phyloP scores from a whole-genome alignment of 768 basidiomycete species.

The Nidularia sp. region DNA sequence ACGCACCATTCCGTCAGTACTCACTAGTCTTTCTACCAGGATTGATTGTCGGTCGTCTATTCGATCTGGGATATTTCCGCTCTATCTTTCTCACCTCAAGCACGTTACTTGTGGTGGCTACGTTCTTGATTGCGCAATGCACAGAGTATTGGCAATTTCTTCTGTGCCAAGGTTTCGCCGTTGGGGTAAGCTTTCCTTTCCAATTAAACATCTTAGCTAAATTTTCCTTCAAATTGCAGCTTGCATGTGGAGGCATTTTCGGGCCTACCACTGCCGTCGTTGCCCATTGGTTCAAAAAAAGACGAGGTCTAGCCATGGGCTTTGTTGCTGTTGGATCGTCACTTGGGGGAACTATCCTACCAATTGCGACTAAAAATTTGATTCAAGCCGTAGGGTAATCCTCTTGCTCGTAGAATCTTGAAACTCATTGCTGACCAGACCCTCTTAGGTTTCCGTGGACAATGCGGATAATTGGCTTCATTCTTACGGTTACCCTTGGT shows the following conservation, averaged over 20 bases:
- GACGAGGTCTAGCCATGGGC: slow-evolving; percentile 59
- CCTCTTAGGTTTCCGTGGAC: slow-evolving; percentile 70
- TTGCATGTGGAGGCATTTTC: slow-evolving; percentile 56
- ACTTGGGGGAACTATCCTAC: slow-evolving; percentile 65
- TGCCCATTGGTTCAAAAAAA: slow-evolving; percentile 71
- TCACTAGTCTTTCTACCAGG: slow-evolving; percentile 60
- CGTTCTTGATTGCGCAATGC: slow-evolving; percentile 70
- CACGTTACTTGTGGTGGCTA: slow-evolving; percentile 45
- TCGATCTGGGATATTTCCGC: slow-evolving; percentile 69
- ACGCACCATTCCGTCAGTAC: slow-evolving; percentile 33
- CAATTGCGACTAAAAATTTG: slow-evolving; percentile 55
- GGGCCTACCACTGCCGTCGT: slow-evolving; percentile 56
- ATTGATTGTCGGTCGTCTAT: slow-evolving; percentile 61
- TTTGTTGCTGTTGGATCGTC: slow-evolving; percentile 63
- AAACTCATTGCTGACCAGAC: not conserved
- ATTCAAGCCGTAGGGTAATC: slow-evolving; percentile 41
- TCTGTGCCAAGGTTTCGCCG: slow-evolving; percentile 65
- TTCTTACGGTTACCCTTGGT: slow-evolving; percentile 47
- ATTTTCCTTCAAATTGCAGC: slow-evolving; percentile 14
- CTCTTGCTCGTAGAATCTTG: not conserved
- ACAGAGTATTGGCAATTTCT: slow-evolving; percentile 75
- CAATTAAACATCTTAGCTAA: not conserved
- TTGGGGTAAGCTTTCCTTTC: slow-evolving; percentile 44
- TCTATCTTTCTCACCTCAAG: slow-evolving; percentile 45
- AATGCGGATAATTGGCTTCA: slow-evolving; percentile 65